These are phyloP conservation scores for Fennellomyces sp. DNA, from an alignment of 371 early-diverging fungal species.

Conservation along the genomic window DNA sequence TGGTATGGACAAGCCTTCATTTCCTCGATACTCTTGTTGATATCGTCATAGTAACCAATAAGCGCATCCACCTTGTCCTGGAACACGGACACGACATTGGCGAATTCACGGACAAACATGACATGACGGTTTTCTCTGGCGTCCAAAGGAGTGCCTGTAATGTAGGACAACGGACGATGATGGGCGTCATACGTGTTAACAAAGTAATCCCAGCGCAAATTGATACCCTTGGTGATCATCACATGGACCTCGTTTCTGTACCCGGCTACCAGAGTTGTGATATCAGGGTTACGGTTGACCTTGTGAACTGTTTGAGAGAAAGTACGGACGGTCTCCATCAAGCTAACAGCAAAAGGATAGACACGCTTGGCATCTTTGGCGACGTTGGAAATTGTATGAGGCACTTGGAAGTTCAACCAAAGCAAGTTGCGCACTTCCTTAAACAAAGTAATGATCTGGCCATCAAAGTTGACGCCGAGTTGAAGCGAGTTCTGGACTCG, in stretches of 20 bases:
- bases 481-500: conserved; percentile 82
- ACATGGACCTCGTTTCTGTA: conserved; percentile 92
- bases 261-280: conserved; percentile 84
- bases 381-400: conserved; percentile 89
- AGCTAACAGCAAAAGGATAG: conserved; percentile 96
- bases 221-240: conserved; percentile 86
- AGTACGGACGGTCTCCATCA: conserved; percentile 94
- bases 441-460: conserved; percentile 92
- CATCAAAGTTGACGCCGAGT: conserved; percentile 93
- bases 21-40: conserved; percentile 78
- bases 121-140: conserved; percentile 87
- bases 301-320: conserved; percentile 88
- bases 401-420: conserved; percentile 93
- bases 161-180: conserved; percentile 49
- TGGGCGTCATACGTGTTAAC: conserved; percentile 79
- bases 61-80: conserved; percentile 93
- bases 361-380: conserved; percentile 97
- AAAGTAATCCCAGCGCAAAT: conserved; percentile 96
- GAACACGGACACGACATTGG: conserved; percentile 86
- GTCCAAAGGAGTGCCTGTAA: conserved; percentile 57
- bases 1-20: conserved; percentile 83
- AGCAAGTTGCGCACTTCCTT: conserved; percentile 96
- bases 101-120: conserved; percentile 94
- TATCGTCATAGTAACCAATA: conserved; percentile 82
- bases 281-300: conserved; percentile 76